Conservation (phyloP, 768 basidiomycete species). For the Suillus fuscotomentosus region DNA sequence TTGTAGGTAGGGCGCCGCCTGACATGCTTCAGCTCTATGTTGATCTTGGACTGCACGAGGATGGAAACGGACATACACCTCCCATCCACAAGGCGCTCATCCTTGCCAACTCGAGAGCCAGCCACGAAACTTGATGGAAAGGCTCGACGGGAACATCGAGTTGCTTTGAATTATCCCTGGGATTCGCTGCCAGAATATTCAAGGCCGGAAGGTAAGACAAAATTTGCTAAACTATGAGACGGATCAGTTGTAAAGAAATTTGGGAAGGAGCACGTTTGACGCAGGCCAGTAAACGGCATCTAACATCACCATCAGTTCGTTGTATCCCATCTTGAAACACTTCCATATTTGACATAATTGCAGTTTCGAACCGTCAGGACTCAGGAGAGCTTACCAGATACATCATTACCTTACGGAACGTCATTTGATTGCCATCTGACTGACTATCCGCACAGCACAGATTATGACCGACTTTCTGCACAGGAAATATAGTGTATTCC, state of each 20-base stretch:
- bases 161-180: slow-evolving; percentile 28
- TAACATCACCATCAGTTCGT: slow-evolving; percentile 24
- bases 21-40: slow-evolving; percentile 45
- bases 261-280: slow-evolving; percentile 22
- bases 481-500: not conserved
- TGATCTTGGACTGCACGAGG: slow-evolving; percentile 47
- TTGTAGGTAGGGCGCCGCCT: not conserved
- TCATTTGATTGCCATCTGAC: not conserved
- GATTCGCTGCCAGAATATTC: slow-evolving; percentile 6
- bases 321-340: slow-evolving; percentile 3
- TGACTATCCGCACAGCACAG: not conserved
- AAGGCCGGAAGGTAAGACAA: not conserved
- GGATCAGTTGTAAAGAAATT: slow-evolving; percentile 13
- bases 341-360: not conserved
- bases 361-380: slow-evolving; percentile 25
- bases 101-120: slow-evolving; percentile 46
- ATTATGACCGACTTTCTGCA: not conserved
- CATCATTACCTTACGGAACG: slow-evolving; percentile 5
- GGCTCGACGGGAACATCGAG: slow-evolving; percentile 22
- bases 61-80: slow-evolving; percentile 43
- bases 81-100: slow-evolving; percentile 61
- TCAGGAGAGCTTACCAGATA: slow-evolving; percentile 23
- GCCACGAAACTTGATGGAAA: slow-evolving; percentile 22
- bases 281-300: slow-evolving; percentile 25
- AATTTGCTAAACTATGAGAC: no score